Percentiles rank a stretch among this genome's conserved stretches.
Evolutionary conservation across 2,329 filamentous ascomycete genomes (phyloP).

Genomic region (Fusarium protoensiforme): DNA sequence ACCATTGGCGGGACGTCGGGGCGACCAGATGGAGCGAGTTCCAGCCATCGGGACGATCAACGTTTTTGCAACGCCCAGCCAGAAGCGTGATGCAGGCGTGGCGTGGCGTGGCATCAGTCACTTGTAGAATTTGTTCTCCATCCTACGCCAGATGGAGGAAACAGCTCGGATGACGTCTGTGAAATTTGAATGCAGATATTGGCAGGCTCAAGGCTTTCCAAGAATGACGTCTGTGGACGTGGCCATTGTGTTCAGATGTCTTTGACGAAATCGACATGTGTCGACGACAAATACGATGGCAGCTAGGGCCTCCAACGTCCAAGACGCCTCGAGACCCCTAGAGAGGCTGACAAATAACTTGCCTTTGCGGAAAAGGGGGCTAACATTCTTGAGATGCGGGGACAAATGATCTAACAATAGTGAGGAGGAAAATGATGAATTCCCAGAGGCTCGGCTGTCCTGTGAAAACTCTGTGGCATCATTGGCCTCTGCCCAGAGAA

Average conservation of each 20-base stretch:
- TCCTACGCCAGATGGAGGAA: not conserved
- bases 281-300: too few species aligned
- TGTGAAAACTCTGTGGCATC: too few species aligned
- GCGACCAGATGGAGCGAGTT: slow-evolving; percentile 18
- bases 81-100: not conserved
- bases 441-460: too few species aligned
- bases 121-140: not conserved
- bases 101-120: not conserved
- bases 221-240: not conserved
- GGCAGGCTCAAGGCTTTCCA: not conserved
- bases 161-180: not conserved
- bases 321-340: too few species aligned
- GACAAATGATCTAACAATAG: too few species aligned
- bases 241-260: not conserved
- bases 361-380: too few species aligned
- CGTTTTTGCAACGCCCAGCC: not conserved
- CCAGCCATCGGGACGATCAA: slow-evolving; percentile 8
- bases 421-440: too few species aligned
- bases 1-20: slow-evolving; percentile 23
- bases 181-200: not conserved
- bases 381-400: too few species aligned
- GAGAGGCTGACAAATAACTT: too few species aligned
- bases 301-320: too few species aligned
- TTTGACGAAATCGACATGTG: too few species aligned
- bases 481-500: too few species aligned